Conservation (phyloP, 352 stramenopile genomes). For the Globisporangium cylindrosporum region DNA sequence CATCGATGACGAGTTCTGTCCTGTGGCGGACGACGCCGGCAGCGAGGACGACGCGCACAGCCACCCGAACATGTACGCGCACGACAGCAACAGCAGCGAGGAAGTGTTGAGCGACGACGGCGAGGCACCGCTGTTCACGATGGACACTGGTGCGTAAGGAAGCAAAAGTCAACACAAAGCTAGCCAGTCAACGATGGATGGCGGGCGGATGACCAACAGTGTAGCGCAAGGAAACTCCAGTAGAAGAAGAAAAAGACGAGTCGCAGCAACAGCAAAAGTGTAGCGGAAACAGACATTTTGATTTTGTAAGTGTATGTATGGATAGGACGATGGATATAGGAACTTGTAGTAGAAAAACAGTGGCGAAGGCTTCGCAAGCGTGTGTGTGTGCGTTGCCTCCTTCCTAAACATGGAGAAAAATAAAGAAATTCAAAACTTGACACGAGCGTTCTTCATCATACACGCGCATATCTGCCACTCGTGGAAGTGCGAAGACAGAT, state of each 20-base stretch:
- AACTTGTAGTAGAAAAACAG: slow-evolving; percentile 7
- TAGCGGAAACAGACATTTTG: not conserved
- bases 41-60: slow-evolving; percentile 53
- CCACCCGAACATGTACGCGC: slow-evolving; percentile 38
- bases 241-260: not conserved
- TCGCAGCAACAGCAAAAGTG: not conserved
- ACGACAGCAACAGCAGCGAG: slow-evolving; percentile 60
- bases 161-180: not conserved
- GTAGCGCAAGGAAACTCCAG: not conserved
- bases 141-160: slow-evolving; percentile 11
- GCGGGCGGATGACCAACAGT: not conserved
- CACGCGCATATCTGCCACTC: too few relatives aligned
- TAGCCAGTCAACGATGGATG: not conserved
- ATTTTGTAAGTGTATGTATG: slow-evolving; percentile 17
- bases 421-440: slow-evolving; percentile 1
- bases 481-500: too few relatives aligned
- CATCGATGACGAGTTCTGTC: slow-evolving; percentile 15
- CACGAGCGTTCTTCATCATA: not conserved
- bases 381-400: not conserved
- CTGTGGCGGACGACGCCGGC: slow-evolving; percentile 37
- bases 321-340: slow-evolving; percentile 12
- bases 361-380: not conserved
- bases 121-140: slow-evolving; percentile 23
- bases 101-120: slow-evolving; percentile 53
- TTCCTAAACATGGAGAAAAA: slow-evolving; percentile 1